Percentiles rank a stretch among this genome's conserved stretches.
phyloP scores from a whole-genome alignment of 75 land plant genomes.

The Adiantum capillusveneris region DNA sequence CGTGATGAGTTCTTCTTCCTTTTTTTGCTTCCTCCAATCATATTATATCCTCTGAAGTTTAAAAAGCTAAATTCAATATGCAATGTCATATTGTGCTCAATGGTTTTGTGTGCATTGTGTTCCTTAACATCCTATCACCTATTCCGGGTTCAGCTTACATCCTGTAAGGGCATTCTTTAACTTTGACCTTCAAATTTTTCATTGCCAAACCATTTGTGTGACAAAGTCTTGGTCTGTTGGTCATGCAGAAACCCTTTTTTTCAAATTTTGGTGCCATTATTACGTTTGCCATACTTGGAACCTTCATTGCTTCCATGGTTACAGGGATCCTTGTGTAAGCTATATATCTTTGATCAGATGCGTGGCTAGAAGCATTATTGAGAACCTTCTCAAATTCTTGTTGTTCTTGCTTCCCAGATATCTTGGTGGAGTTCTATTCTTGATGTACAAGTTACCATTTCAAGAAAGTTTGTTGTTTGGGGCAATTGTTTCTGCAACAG shows the following conservation, averaged over 20 bases:
- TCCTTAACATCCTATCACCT: conserved; percentile 54
- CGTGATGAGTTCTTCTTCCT: conserved; percentile 96
- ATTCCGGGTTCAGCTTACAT: conserved; percentile 88
- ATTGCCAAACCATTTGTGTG: background rate
- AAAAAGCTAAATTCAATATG: conserved; percentile 1
- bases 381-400: background rate
- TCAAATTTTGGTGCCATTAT: conserved; percentile 96
- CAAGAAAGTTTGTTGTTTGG: conserved; percentile 92
- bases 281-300: conserved; percentile 86
- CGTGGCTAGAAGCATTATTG: background rate
- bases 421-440: conserved; percentile 71
- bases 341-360: background rate
- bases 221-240: conserved; percentile 10
- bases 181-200: background rate
- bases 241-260: conserved; percentile 89
- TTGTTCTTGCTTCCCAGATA: conserved; percentile 38
- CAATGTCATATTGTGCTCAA: conserved; percentile 1
- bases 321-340: conserved; percentile 90
- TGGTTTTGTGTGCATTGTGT: background rate
- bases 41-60: conserved; percentile 78
- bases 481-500: conserved; percentile 90
- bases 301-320: conserved; percentile 81
- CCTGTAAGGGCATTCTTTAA: conserved; percentile 55
- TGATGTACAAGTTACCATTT: conserved; percentile 88
- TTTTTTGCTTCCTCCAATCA: conserved; percentile 92